phyloP scores from a whole-genome alignment of 345 rosid genomes.

The Carallia pectinifolia region DNA sequence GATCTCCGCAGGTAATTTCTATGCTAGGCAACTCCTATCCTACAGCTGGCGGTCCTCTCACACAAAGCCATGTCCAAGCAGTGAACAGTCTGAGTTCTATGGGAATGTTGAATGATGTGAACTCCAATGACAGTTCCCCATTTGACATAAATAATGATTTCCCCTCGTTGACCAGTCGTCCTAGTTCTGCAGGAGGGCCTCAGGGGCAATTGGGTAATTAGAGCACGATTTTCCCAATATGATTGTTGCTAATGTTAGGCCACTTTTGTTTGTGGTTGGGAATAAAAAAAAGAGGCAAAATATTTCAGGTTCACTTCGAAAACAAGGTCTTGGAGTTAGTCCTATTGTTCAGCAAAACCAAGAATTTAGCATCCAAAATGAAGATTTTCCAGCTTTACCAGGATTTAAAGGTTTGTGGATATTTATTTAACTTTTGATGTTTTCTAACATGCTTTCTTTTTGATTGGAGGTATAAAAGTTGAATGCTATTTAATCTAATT shows the following conservation, averaged over 20 bases:
- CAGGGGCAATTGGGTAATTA: slow-evolving; percentile 92
- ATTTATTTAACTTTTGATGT: slow-evolving; percentile 1
- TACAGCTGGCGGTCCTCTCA: slow-evolving; percentile 74
- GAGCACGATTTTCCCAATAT: background rate
- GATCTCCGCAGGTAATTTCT: slow-evolving; percentile 88
- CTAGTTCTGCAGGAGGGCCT: slow-evolving; percentile 94
- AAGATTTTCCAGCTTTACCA: slow-evolving; percentile 98
- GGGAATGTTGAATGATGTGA: slow-evolving; percentile 85
- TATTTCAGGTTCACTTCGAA: slow-evolving; percentile 75
- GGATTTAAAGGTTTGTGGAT: slow-evolving; percentile 85
- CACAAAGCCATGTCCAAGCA: slow-evolving; percentile 82
- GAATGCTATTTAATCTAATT: background rate
- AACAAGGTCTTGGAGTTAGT: slow-evolving; percentile 79
- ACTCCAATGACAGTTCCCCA: slow-evolving; percentile 77
- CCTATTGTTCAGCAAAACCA: slow-evolving; percentile 95
- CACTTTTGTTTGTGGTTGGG: slow-evolving; percentile 6
- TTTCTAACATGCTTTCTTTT: background rate
- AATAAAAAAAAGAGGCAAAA: slow-evolving; percentile 12
- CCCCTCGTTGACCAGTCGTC: slow-evolving; percentile 90
- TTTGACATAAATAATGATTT: slow-evolving; percentile 94
- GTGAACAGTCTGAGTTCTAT: slow-evolving; percentile 79
- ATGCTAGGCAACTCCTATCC: slow-evolving; percentile 80
- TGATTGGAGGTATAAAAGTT: background rate
- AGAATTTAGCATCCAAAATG: slow-evolving; percentile 99
- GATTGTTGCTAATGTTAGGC: slow-evolving; percentile 4